phyloP scores from a whole-genome alignment of 208 protist species.

The Jaenimonas drosophilae region DNA sequence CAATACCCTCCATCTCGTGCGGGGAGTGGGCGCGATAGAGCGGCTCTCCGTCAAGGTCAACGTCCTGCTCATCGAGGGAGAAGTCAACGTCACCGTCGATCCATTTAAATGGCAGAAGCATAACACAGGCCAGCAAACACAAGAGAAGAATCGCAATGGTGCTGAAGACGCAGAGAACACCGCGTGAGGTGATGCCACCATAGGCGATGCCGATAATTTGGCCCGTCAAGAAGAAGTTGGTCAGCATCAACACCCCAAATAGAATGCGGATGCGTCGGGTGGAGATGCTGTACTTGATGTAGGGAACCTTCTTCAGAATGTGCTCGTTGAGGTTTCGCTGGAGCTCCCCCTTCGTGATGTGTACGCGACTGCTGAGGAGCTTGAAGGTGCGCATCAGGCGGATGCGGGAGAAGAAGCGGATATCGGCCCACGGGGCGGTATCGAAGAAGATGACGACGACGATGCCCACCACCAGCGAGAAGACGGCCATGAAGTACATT shows the following conservation, averaged over 20 bases:
- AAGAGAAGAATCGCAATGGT: neutral
- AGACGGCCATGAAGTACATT: slow-evolving; percentile 24
- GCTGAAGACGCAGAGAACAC: neutral
- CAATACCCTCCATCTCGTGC: neutral
- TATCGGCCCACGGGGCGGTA: slow-evolving; percentile 6
- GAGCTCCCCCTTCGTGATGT: neutral
- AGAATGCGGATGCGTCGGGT: slow-evolving; percentile 25
- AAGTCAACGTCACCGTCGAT: neutral
- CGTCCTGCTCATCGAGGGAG: neutral
- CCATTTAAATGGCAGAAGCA: neutral
- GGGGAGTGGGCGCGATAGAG: neutral
- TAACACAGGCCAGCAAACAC: neutral
- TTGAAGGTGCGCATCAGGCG: neutral
- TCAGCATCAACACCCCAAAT: slow-evolving; percentile 15
- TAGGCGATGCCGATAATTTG: slow-evolving; percentile 30
- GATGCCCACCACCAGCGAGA: slow-evolving; percentile 17
- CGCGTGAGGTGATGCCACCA: neutral
- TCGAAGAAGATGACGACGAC: slow-evolving; percentile 9
- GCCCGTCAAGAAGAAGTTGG: slow-evolving; percentile 48
- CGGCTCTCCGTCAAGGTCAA: neutral
- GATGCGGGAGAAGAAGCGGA: slow-evolving; percentile 3
- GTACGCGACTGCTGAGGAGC: neutral
- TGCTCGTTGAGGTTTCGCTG: slow-evolving; percentile 2
- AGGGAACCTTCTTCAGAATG: slow-evolving; percentile 6
- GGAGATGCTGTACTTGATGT: slow-evolving; percentile 17